Percentiles rank a stretch among this genome's conserved stretches.
Evolutionary conservation across 2,329 filamentous ascomycete species (phyloP).

Genomic region (Metarhizium album): DNA sequence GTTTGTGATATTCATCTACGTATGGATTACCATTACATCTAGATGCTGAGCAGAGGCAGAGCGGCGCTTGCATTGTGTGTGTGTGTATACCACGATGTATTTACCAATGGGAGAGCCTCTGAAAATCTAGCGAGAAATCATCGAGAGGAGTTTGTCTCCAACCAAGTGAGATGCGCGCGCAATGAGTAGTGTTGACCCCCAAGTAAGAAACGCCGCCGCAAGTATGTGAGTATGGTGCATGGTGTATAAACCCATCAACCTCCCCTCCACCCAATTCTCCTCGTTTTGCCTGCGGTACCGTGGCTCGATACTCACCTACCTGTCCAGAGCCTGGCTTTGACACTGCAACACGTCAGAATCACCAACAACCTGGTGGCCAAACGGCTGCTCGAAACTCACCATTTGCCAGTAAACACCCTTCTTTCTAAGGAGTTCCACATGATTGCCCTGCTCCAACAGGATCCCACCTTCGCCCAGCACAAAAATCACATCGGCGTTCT

Average conservation of each 20-base stretch:
- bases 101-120: background rate
- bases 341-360: constrained; percentile 27
- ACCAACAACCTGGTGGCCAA: background rate
- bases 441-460: constrained; percentile 43
- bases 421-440: constrained; percentile 38
- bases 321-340: constrained; percentile 47
- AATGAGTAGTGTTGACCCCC: too few relatives aligned
- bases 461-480: constrained; percentile 57
- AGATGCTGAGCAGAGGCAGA: background rate
- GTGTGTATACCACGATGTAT: background rate
- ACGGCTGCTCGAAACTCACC: constrained; percentile 27
- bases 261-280: too few relatives aligned
- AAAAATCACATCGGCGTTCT: constrained; percentile 71
- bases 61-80: background rate
- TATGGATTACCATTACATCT: background rate
- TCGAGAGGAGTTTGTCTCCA: too few relatives aligned
- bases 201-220: too few relatives aligned
- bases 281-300: background rate
- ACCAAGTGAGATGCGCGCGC: too few relatives aligned
- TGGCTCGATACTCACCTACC: constrained; percentile 18
- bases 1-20: too few relatives aligned
- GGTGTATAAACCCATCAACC: too few relatives aligned
- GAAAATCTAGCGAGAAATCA: too few relatives aligned
- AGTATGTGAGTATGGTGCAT: too few relatives aligned
- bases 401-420: constrained; percentile 47